These are phyloP conservation scores for Spathaspora boniae DNA, from an alignment of 805 yeast species.

Conservation along the genomic window DNA sequence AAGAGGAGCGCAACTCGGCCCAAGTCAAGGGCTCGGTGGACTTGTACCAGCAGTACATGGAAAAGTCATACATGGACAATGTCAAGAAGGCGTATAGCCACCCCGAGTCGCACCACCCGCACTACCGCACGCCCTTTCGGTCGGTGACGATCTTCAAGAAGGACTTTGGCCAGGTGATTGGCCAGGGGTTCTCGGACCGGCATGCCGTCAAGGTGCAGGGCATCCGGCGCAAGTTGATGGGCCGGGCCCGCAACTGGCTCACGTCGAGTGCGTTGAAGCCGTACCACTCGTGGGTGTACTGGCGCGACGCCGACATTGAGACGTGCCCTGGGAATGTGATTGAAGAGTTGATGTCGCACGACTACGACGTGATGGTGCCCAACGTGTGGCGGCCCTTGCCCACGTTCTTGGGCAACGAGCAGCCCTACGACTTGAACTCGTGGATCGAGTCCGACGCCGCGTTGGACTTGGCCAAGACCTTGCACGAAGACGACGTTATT, in stretches of 20 bases:
- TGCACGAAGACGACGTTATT: conserved; percentile 79
- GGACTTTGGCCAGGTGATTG: conserved; percentile 80
- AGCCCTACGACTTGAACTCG: conserved; percentile 93
- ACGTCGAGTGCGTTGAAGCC: conserved; percentile 72
- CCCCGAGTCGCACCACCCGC: conserved; percentile 54
- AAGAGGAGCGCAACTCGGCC: conserved; percentile 25
- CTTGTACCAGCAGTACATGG: conserved; percentile 69
- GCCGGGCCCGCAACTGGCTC: conserved; percentile 83
- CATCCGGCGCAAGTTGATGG: conserved; percentile 79
- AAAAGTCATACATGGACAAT: conserved; percentile 51
- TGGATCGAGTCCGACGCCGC: conserved; percentile 92
- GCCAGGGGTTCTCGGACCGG: conserved; percentile 80
- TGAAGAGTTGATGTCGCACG: conserved; percentile 65
- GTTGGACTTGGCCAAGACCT: conserved; percentile 55
- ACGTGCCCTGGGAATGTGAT: conserved; percentile 76
- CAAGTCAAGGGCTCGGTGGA: conserved; percentile 55
- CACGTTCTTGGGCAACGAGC: conserved; percentile 82
- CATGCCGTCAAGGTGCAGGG: conserved; percentile 87
- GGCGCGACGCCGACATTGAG: conserved; percentile 88
- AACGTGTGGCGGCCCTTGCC: conserved; percentile 98
- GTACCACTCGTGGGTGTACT: conserved; percentile 86
- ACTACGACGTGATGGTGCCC: conserved; percentile 73
- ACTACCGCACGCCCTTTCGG: conserved; percentile 67
- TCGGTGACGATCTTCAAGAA: conserved; percentile 75
- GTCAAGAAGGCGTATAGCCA: conserved; percentile 59